Evolutionary conservation across 2,329 filamentous ascomycete genomes (phyloP).

Genomic region (Purpureocillium lavendulum): DNA sequence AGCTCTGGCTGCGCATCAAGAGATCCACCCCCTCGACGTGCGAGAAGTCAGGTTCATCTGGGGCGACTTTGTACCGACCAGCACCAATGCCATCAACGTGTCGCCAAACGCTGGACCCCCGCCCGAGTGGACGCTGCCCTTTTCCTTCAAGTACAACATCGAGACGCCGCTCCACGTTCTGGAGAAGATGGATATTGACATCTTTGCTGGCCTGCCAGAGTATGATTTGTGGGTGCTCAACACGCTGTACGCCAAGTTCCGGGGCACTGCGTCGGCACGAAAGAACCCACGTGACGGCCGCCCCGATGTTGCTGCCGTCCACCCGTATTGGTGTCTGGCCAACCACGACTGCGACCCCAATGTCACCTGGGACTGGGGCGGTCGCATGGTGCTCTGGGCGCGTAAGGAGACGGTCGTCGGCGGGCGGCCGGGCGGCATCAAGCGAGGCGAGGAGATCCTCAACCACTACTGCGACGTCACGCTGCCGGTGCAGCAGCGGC

Average conservation of each 20-base stretch:
- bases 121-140: constrained; percentile 61
- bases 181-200: constrained; percentile 77
- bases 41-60: constrained; percentile 60
- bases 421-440: constrained; percentile 50
- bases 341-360: constrained; percentile 97
- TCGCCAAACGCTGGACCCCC: constrained; percentile 47
- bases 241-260: constrained; percentile 86
- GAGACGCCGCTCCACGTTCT: constrained; percentile 67
- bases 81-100: constrained; percentile 44
- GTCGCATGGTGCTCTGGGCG: constrained; percentile 63
- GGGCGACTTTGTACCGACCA: constrained; percentile 53
- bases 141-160: constrained; percentile 70
- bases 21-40: constrained; percentile 54
- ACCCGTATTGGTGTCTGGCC: constrained; percentile 91
- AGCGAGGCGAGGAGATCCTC: constrained; percentile 73
- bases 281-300: constrained; percentile 69
- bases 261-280: constrained; percentile 82
- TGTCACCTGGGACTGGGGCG: constrained; percentile 89
- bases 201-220: constrained; percentile 48
- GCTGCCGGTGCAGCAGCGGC: constrained; percentile 66
- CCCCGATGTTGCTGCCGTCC: constrained; percentile 86
- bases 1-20: constrained; percentile 55
- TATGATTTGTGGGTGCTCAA: constrained; percentile 82
- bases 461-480: constrained; percentile 92
- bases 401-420: constrained; percentile 49